phyloP scores from a whole-genome alignment of 2,329 filamentous ascomycete species.

The Colletotrichum sp. region DNA sequence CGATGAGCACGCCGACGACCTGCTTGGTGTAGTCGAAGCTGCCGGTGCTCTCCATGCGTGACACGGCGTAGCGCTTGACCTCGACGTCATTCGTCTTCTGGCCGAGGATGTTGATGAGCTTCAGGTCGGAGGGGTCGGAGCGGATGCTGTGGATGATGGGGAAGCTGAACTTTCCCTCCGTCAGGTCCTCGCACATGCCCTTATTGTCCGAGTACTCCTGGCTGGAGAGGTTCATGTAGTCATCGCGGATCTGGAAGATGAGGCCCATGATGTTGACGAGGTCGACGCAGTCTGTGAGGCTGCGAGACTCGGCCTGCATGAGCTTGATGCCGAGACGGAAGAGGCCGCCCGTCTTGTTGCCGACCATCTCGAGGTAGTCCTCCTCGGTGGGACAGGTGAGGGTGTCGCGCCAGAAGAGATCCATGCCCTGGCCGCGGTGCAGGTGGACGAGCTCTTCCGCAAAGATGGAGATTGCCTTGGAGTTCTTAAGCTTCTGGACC shows the following conservation, averaged over 20 bases:
- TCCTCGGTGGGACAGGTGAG: constrained; percentile 84
- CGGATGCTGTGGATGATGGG: constrained; percentile 94
- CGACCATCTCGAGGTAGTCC: constrained; percentile 94
- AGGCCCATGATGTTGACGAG: constrained; percentile 86
- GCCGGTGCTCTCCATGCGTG: constrained; percentile 88
- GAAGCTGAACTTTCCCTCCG: constrained; percentile 96
- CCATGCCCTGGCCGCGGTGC: constrained; percentile 88
- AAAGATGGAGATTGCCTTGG: constrained; percentile 71
- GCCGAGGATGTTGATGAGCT: constrained; percentile 90
- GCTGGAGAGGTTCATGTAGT: constrained; percentile 86
- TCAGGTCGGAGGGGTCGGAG: constrained; percentile 72
- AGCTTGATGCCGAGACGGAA: constrained; percentile 86
- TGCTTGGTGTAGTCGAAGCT: constrained; percentile 86
- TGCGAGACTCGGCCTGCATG: constrained; percentile 77
- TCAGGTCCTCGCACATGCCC: constrained; percentile 92
- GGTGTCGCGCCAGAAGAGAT: constrained; percentile 87
- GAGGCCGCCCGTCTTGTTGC: constrained; percentile 87
- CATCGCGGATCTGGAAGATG: constrained; percentile 90
- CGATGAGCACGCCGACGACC: constrained; percentile 68
- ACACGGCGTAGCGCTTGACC: constrained; percentile 89
- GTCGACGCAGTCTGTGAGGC: constrained; percentile 73
- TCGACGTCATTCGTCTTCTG: constrained; percentile 87
- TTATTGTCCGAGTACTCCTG: constrained; percentile 86
- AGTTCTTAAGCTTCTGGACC: constrained; percentile 73
- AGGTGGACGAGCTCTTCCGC: constrained; percentile 85